Conservation (phyloP, 2,329 filamentous ascomycete genomes). For the Dactylellina drechsleri region DNA sequence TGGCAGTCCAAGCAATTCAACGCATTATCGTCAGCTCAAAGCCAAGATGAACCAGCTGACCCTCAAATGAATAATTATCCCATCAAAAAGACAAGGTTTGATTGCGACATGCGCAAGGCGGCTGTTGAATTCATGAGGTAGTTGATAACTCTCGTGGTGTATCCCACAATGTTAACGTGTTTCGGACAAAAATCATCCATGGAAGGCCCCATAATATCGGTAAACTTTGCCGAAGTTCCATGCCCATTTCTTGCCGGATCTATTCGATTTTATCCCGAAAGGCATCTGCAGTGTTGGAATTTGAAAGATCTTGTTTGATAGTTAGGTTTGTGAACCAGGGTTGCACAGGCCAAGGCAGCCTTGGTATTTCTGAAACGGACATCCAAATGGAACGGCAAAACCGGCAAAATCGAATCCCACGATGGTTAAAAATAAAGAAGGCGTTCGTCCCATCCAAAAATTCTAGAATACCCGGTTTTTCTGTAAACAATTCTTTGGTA, state of each 20-base stretch:
- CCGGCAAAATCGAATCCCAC: slow-evolving; percentile 22
- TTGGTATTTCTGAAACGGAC: slow-evolving; percentile 35
- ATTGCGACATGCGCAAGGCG: slow-evolving; percentile 37
- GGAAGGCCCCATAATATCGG: slow-evolving; percentile 43
- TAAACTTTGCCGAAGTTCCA: slow-evolving; percentile 50
- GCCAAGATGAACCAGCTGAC: slow-evolving; percentile 31
- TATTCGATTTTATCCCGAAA: slow-evolving; percentile 46
- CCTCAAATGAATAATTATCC: slow-evolving; percentile 26
- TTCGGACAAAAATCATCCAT: slow-evolving; percentile 19
- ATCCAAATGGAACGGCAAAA: slow-evolving; percentile 21
- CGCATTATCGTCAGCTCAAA: slow-evolving; percentile 13
- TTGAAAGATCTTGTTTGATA: slow-evolving; percentile 20
- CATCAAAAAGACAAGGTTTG: slow-evolving; percentile 21
- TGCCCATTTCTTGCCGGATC: slow-evolving; percentile 44
- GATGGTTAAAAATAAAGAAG: slow-evolving; percentile 10
- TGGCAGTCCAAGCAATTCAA: not conserved
- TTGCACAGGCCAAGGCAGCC: slow-evolving; percentile 5
- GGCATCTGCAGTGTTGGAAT: slow-evolving; percentile 41
- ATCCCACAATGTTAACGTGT: slow-evolving; percentile 20
- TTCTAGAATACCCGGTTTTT: not conserved
- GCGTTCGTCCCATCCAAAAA: not conserved
- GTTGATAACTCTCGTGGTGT: slow-evolving; percentile 3
- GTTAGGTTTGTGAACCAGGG: too few relatives aligned
- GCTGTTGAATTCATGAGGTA: not conserved
- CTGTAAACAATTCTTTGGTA: too few relatives aligned